Conservation (phyloP, 768 basidiomycete species). For the Multifurca ochricompacta region DNA sequence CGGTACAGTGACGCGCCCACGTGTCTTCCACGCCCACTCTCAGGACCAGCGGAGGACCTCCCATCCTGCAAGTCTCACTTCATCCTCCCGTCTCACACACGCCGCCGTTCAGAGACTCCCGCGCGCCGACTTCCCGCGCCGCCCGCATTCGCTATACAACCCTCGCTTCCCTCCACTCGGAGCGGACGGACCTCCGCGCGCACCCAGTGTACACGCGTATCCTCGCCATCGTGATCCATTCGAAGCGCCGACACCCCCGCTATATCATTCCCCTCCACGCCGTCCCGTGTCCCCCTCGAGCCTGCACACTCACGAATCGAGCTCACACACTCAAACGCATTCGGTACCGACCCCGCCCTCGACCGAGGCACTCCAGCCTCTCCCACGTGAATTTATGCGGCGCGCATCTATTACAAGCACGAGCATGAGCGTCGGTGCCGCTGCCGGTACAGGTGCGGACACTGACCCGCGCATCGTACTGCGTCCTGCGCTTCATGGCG, state of each 20-base stretch:
- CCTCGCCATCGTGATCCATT: conserved; percentile 18
- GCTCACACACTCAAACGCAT: conserved; percentile 38
- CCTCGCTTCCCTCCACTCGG: conserved; percentile 10
- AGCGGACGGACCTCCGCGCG: not conserved
- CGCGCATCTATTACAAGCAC: conserved; percentile 32
- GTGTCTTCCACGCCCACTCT: conserved; percentile 81
- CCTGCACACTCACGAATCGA: conserved; percentile 41
- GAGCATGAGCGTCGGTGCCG: conserved; percentile 28
- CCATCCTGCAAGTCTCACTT: conserved; percentile 24
- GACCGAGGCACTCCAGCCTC: conserved; percentile 25
- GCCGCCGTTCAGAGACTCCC: conserved; percentile 3
- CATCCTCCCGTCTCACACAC: conserved; percentile 16
- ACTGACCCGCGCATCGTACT: conserved; percentile 43
- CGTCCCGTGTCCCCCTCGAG: conserved; percentile 46
- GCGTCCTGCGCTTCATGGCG: conserved; percentile 58
- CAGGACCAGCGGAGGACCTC: conserved; percentile 45
- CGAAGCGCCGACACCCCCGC: conserved; percentile 24
- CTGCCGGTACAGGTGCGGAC: conserved; percentile 30
- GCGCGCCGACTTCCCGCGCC: conserved; percentile 5
- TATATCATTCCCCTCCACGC: conserved; percentile 24
- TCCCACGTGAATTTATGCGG: conserved; percentile 22
- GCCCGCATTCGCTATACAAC: conserved; percentile 13
- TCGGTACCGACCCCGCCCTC: conserved; percentile 43
- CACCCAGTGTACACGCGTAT: conserved; percentile 13
- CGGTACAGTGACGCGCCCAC: conserved; percentile 76